A percentile compares a stretch with the other conserved stretches of the same genome.
These are phyloP conservation scores for Omphalea diandra DNA, from an alignment of 441 rosid species.

Conservation along the genomic window DNA sequence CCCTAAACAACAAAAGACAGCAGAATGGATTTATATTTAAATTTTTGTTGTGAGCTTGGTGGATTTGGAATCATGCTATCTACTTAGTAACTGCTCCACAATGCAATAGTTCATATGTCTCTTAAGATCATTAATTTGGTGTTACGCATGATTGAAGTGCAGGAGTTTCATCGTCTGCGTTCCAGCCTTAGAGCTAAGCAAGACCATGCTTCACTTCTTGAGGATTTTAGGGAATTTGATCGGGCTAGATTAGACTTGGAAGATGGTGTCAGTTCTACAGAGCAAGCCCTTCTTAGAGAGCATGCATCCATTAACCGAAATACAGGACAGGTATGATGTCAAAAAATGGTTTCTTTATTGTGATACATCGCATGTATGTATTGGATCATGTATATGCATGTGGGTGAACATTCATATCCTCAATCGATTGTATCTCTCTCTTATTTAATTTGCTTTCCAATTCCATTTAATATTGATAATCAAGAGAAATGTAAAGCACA, in stretches of 20 bases:
- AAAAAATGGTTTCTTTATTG: background rate
- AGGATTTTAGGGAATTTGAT: conserved; percentile 94
- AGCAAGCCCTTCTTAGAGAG: conserved; percentile 80
- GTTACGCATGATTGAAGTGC: conserved; percentile 44
- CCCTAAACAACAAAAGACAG: background rate
- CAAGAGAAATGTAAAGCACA: background rate
- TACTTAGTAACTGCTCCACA: background rate
- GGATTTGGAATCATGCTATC: background rate
- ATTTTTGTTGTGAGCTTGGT: background rate
- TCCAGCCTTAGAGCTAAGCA: conserved; percentile 88
- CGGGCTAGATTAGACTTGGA: conserved; percentile 87
- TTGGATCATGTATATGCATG: background rate
- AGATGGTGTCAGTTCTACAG: conserved; percentile 71
- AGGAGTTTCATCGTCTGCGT: conserved; percentile 94
- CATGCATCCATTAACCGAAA: conserved; percentile 72
- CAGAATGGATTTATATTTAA: background rate
- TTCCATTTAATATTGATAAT: background rate
- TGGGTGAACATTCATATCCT: background rate
- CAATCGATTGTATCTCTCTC: background rate
- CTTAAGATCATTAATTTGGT: conserved; percentile 25
- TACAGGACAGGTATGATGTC: conserved; percentile 74
- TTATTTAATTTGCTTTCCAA: background rate
- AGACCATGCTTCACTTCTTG: conserved; percentile 94
- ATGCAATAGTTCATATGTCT: background rate
- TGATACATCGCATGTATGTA: background rate